phyloP scores from a whole-genome alignment of 2,329 filamentous ascomycete species.

The Pseudopithomyces maydicus region DNA sequence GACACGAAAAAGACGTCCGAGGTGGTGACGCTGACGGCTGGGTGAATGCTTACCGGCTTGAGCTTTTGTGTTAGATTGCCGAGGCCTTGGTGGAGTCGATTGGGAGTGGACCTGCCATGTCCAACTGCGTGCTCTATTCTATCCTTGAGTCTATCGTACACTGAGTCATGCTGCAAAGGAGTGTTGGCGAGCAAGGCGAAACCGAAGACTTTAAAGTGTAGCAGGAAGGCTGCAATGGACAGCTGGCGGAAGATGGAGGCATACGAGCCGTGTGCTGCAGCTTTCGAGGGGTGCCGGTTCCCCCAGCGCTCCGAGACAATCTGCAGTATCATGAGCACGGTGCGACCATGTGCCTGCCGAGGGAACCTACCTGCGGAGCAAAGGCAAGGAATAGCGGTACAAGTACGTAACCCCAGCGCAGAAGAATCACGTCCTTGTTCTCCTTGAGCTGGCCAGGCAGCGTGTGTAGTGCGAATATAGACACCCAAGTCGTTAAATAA shows the following conservation, averaged over 20 bases:
- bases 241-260: slow-evolving; percentile 55
- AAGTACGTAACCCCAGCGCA: slow-evolving; percentile 31
- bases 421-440: slow-evolving; percentile 25
- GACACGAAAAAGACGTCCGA: slow-evolving; percentile 64
- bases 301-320: slow-evolving; percentile 58
- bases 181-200: slow-evolving; percentile 54
- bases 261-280: slow-evolving; percentile 49
- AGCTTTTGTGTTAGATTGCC: slow-evolving; percentile 43
- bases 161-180: slow-evolving; percentile 51
- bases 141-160: slow-evolving; percentile 41
- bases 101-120: slow-evolving; percentile 42
- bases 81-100: slow-evolving; percentile 32
- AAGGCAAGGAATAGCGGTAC: slow-evolving; percentile 45
- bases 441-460: slow-evolving; percentile 32
- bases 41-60: slow-evolving; percentile 61
- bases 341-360: not conserved
- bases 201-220: slow-evolving; percentile 54
- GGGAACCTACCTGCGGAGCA: slow-evolving; percentile 32
- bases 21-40: slow-evolving; percentile 61
- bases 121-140: slow-evolving; percentile 49
- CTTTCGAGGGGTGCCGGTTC: slow-evolving; percentile 48
- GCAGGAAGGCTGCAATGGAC: slow-evolving; percentile 49
- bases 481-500: slow-evolving; percentile 51
- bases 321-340: slow-evolving; percentile 21
- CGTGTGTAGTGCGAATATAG: slow-evolving; percentile 54